These are phyloP conservation scores for Trametes cingulata DNA, from an alignment of 768 basidiomycete genomes.

Conservation along the genomic window DNA sequence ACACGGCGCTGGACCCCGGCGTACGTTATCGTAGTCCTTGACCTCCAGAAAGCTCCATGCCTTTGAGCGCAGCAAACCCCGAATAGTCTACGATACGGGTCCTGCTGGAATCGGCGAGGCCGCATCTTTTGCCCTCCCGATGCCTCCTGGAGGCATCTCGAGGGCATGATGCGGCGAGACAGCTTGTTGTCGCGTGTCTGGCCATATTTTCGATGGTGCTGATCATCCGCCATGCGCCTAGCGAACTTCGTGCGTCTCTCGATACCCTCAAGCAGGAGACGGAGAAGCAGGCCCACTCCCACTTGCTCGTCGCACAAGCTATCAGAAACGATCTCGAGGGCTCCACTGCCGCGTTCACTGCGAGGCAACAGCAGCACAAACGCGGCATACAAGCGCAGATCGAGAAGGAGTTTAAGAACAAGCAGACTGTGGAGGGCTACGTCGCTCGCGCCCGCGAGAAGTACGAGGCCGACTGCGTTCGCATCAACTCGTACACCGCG, in stretches of 20 bases:
- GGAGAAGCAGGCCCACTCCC: constrained; percentile 74
- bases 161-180: no score
- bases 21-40: no score
- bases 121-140: no score
- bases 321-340: constrained; percentile 76
- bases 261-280: constrained; percentile 83
- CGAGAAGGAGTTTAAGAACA: constrained; percentile 90
- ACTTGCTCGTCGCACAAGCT: constrained; percentile 72
- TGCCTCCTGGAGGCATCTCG: no score
- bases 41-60: no score
- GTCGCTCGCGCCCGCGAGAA: constrained; percentile 90
- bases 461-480: constrained; percentile 89
- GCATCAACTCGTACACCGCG: constrained; percentile 92
- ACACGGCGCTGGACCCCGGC: no score
- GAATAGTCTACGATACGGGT: no score
- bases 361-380: constrained; percentile 69
- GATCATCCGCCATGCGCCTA: constrained; percentile 32
- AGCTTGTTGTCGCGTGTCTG: no score
- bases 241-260: constrained; percentile 79
- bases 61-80: no score
- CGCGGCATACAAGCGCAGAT: constrained; percentile 71
- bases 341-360: constrained; percentile 57
- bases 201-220: no score
- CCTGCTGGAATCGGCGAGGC: no score
- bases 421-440: constrained; percentile 82